Percentiles rank a stretch among this genome's conserved stretches.
Evolutionary conservation across 345 rosid species (phyloP).

Genomic region (Bruguiera parviflora): DNA sequence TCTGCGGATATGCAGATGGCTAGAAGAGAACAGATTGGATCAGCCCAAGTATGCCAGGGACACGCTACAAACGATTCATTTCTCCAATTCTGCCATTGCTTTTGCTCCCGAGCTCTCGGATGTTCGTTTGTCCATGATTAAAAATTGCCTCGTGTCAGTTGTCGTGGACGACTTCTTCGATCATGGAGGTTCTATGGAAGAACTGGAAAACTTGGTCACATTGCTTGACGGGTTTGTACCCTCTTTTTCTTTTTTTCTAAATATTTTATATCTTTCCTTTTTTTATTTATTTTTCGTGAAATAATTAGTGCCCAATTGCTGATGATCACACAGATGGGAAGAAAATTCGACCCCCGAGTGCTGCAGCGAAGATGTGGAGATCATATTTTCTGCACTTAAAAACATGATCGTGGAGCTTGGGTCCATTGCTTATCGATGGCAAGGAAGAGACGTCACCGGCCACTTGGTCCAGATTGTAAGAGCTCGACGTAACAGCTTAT

Average conservation of each 20-base stretch:
- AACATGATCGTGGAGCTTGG: slow-evolving; percentile 10
- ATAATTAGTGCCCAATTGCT: too few species aligned
- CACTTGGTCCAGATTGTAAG: slow-evolving; percentile 19
- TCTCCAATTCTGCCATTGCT: slow-evolving; percentile 8
- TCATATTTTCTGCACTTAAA: slow-evolving; percentile 16
- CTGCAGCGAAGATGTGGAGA: slow-evolving; percentile 18
- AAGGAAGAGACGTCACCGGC: slow-evolving; percentile 8
- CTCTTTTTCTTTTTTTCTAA: too few species aligned
- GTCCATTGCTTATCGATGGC: slow-evolving; percentile 4
- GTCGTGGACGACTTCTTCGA: slow-evolving; percentile 10
- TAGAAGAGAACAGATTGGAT: slow-evolving; percentile 5
- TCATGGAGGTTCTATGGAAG: too few species aligned
- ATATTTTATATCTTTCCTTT: too few species aligned
- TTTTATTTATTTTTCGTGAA: too few species aligned
- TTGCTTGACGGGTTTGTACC: too few species aligned
- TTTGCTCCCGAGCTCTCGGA: slow-evolving; percentile 9
- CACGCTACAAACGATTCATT: slow-evolving; percentile 1
- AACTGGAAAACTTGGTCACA: too few species aligned
- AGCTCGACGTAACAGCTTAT: too few species aligned
- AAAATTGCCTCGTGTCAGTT: slow-evolving; percentile 9
- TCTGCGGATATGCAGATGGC: slow-evolving; percentile 12
- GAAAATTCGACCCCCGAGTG: neutral
- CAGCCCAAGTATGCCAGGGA: slow-evolving; percentile 20
- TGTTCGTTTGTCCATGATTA: slow-evolving; percentile 13
- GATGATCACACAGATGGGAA: too few species aligned